phyloP scores from a whole-genome alignment of 352 stramenopile genomes.

The Paralagenidium karlingii region DNA sequence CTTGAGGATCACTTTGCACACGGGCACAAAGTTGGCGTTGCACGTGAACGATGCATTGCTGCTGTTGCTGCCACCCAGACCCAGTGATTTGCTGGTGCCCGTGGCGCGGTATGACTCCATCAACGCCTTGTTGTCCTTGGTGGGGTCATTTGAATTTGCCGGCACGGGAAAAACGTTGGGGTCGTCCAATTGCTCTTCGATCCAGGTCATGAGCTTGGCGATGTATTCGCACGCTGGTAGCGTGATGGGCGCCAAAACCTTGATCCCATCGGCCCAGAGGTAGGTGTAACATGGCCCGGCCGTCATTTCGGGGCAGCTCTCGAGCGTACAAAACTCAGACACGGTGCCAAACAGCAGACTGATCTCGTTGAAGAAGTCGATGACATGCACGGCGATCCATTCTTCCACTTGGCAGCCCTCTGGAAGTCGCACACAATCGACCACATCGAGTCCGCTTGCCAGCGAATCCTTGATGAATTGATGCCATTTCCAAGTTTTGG shows the following conservation, averaged over 20 bases:
- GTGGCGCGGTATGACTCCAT: constrained; percentile 1
- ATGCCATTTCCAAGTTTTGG: constrained; percentile 54
- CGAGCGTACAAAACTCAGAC: constrained; percentile 60
- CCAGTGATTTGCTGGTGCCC: too few relatives aligned
- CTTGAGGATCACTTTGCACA: constrained; percentile 83
- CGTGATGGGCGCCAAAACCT: constrained; percentile 27
- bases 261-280: constrained; percentile 61
- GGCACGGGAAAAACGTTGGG: constrained; percentile 33
- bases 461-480: constrained; percentile 60
- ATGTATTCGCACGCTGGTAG: constrained; percentile 80
- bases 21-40: constrained; percentile 27
- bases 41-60: too few relatives aligned
- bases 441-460: constrained; percentile 31
- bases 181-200: constrained; percentile 77
- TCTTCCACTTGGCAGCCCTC: constrained; percentile 46
- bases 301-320: constrained; percentile 56
- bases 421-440: constrained; percentile 49
- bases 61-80: too few relatives aligned
- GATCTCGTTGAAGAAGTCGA: constrained; percentile 93
- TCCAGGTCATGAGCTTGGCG: constrained; percentile 73
- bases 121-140: constrained; percentile 5
- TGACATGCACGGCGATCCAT: constrained; percentile 60
- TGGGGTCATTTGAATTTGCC: constrained; percentile 7
- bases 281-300: constrained; percentile 81
- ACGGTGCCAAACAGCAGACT: constrained; percentile 85